A percentile compares a stretch with the other conserved stretches of the same genome.
Conservation (phyloP, 441 rosid genomes). For the Cnidoscolus chayamansa region DNA sequence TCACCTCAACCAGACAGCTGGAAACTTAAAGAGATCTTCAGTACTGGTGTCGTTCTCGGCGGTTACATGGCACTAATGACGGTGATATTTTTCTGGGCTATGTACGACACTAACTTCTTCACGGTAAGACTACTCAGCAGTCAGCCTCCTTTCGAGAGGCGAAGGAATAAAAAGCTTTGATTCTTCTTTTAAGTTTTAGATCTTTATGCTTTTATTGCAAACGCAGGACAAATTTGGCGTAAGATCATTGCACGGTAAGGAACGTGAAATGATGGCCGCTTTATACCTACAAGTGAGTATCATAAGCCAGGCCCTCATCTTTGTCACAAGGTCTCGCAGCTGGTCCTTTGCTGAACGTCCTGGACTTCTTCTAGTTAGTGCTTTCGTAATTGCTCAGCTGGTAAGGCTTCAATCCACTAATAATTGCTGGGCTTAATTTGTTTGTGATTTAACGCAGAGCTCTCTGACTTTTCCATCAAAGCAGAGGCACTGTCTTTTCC, state of each 20-base stretch:
- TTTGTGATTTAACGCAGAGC: not conserved
- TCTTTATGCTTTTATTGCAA: slow-evolving; percentile 2
- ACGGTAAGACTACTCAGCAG: slow-evolving; percentile 40
- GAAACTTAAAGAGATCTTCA: slow-evolving; percentile 78
- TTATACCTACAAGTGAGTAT: slow-evolving; percentile 88
- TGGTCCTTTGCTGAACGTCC: slow-evolving; percentile 85
- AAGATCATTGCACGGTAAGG: slow-evolving; percentile 34
- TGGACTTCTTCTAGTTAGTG: slow-evolving; percentile 54
- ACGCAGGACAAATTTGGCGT: slow-evolving; percentile 63
- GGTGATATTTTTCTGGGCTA: slow-evolving; percentile 73
- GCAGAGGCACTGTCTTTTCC: not conserved
- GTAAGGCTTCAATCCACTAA: slow-evolving; percentile 32
- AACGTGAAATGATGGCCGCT: slow-evolving; percentile 71
- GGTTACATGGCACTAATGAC: slow-evolving; percentile 82
- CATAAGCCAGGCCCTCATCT: slow-evolving; percentile 82
- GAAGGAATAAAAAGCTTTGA: not conserved
- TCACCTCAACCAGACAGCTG: slow-evolving; percentile 90
- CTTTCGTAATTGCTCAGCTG: slow-evolving; percentile 73
- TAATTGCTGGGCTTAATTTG: not conserved
- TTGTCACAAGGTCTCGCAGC: slow-evolving; percentile 86
- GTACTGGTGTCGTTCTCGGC: slow-evolving; percentile 80
- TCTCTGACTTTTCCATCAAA: not conserved
- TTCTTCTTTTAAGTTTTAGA: slow-evolving; percentile 14
- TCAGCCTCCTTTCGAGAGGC: too few species aligned
- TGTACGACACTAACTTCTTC: slow-evolving; percentile 67